Conservation (phyloP, 805 yeast genomes). For the Martiniozyma abietophila region DNA sequence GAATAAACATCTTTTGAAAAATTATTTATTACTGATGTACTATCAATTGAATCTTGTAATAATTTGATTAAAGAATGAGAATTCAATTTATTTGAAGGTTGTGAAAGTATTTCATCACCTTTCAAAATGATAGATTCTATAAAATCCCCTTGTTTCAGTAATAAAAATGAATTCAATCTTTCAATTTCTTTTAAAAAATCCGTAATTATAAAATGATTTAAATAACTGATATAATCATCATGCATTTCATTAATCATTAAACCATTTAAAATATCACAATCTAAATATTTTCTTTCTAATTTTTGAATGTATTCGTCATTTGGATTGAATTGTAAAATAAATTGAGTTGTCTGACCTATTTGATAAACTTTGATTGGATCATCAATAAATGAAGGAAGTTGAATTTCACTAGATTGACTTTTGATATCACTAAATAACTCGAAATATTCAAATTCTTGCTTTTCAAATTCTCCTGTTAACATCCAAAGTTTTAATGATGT, state of each 20-base stretch:
- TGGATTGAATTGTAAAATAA: no score
- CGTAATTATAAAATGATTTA: slow-evolving; percentile 41
- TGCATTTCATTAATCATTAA: slow-evolving; percentile 26
- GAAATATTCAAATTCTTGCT: no score
- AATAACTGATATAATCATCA: slow-evolving; percentile 39
- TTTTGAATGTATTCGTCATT: slow-evolving; percentile 57
- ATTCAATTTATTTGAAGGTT: slow-evolving; percentile 55
- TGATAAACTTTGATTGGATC: slow-evolving; percentile 41
- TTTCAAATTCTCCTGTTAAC: slow-evolving; percentile 46
- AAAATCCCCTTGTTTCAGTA: slow-evolving; percentile 77
- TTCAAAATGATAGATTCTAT: slow-evolving; percentile 53
- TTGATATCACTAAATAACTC: no score
- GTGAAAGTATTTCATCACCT: slow-evolving; percentile 43
- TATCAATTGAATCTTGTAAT: slow-evolving; percentile 52
- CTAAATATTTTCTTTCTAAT: no score
- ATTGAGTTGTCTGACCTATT: slow-evolving; percentile 65
- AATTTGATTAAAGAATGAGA: slow-evolving; percentile 58
- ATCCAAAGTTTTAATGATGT: slow-evolving; percentile 60
- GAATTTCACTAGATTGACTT: no score
- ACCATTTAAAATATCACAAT: slow-evolving; percentile 1
- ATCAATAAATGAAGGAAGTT: slow-evolving; percentile 40
- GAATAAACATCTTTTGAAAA: slow-evolving; percentile 32
- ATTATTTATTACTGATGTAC: slow-evolving; percentile 38
- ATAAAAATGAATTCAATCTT: slow-evolving; percentile 53
- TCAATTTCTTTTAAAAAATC: slow-evolving; percentile 44